Evolutionary conservation across 2,329 filamentous ascomycete species (phyloP).

Genomic region (Aspergillus sp.): DNA sequence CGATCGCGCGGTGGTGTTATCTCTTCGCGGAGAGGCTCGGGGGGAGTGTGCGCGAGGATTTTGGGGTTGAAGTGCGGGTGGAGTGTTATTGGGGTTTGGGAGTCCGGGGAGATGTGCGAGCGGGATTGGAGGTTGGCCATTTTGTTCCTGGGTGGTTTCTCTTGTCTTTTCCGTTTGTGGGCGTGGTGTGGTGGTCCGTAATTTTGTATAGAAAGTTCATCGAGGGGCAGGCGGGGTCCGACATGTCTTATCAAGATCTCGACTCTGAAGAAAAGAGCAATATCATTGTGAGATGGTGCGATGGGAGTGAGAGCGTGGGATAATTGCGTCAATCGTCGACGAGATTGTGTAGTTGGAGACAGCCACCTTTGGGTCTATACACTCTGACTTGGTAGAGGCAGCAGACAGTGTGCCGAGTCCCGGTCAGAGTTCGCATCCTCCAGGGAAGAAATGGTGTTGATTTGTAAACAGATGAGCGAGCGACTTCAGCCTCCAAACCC

Average conservation of each 20-base stretch:
- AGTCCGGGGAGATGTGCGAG: constrained; percentile 56
- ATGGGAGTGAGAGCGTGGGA: background rate
- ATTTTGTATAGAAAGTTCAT: too few species aligned
- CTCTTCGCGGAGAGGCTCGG: constrained; percentile 42
- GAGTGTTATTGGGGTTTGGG: constrained; percentile 51
- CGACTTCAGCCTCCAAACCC: background rate
- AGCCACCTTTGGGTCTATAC: background rate
- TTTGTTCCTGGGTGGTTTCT: background rate
- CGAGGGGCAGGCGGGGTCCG: too few species aligned
- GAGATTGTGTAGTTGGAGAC: background rate
- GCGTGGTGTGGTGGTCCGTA: too few species aligned
- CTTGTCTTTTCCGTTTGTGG: too few species aligned
- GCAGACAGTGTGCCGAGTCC: background rate
- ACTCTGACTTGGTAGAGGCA: too few species aligned
- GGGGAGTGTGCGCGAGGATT: constrained; percentile 48
- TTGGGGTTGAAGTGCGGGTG: constrained; percentile 56
- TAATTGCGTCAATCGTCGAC: background rate
- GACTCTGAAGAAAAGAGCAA: too few species aligned
- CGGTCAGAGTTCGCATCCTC: background rate
- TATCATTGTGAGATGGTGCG: too few species aligned
- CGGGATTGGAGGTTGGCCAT: constrained; percentile 49
- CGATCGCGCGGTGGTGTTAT: constrained; percentile 35
- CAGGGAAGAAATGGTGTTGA: background rate
- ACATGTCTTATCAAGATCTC: too few species aligned
- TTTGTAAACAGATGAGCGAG: background rate